These are phyloP conservation scores for Lasiosphaeriaceae sp. DNA, from an alignment of 495 filamentous ascomycete species.

Conservation along the genomic window DNA sequence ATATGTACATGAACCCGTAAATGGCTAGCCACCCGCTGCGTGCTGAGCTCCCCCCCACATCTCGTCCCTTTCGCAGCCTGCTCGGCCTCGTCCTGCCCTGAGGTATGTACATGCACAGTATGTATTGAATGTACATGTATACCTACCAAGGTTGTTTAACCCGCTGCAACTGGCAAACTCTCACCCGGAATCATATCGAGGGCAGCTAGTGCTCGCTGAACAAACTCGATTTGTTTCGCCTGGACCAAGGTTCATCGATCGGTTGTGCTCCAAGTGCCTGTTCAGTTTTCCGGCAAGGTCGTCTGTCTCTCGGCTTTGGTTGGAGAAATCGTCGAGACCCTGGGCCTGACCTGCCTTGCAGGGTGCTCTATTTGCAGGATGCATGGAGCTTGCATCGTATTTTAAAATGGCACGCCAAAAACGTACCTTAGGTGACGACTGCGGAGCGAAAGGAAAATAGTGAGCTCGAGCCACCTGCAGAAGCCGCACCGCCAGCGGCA, in stretches of 20 bases:
- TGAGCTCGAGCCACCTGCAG: not conserved
- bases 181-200: not conserved
- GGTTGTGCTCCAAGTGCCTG: not conserved
- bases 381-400: slow-evolving; percentile 22
- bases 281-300: not conserved
- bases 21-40: too few species aligned
- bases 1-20: too few species aligned
- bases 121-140: too few species aligned
- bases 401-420: slow-evolving; percentile 13
- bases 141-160: too few species aligned
- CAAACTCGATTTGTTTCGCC: not conserved
- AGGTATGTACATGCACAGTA: too few species aligned
- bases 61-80: too few species aligned
- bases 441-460: not conserved
- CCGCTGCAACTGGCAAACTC: too few species aligned
- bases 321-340: slow-evolving; percentile 7
- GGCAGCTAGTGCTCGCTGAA: not conserved
- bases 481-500: too few species aligned
- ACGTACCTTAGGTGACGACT: not conserved
- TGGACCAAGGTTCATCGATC: not conserved
- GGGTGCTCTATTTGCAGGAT: slow-evolving; percentile 26
- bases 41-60: too few species aligned
- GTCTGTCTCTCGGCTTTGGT: slow-evolving; percentile 4
- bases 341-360: slow-evolving; percentile 19
- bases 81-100: too few species aligned